Conservation (phyloP, 1,284 basidiomycete species). For the Schizopora paradoxa region DNA sequence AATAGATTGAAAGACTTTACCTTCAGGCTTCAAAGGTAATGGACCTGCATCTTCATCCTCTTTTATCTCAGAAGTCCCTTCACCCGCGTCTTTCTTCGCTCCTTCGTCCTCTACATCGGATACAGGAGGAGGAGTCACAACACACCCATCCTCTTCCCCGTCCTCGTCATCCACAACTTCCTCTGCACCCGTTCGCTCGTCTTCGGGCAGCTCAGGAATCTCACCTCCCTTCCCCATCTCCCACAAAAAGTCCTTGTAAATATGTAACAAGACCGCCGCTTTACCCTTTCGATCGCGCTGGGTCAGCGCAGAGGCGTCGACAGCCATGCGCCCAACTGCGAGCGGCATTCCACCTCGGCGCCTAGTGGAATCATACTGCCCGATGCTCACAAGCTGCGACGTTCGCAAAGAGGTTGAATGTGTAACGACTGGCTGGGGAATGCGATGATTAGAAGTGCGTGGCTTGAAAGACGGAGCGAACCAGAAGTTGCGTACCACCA, state of each 20-base stretch:
- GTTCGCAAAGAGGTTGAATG: constrained; percentile 37
- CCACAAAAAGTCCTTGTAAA: constrained; percentile 70
- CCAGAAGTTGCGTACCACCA: constrained; percentile 47
- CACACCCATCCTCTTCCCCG: constrained; percentile 18
- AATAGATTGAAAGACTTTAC: constrained; percentile 18
- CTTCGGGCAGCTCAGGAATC: constrained; percentile 39
- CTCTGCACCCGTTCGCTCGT: constrained; percentile 23
- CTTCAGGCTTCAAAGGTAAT: constrained; percentile 21
- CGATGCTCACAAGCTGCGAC: constrained; percentile 54
- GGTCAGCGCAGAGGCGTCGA: constrained; percentile 42
- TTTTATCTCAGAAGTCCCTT: constrained; percentile 20
- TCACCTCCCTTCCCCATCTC: constrained; percentile 57
- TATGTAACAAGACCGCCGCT: constrained; percentile 63
- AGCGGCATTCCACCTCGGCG: constrained; percentile 45
- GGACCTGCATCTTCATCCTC: constrained; percentile 19
- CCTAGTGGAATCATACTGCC: constrained; percentile 39
- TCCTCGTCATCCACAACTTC: constrained; percentile 16
- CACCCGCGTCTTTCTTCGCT: no score
- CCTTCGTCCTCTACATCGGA: constrained; percentile 1
- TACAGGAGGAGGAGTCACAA: constrained; percentile 8
- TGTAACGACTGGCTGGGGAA: constrained; percentile 48
- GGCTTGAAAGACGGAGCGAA: constrained; percentile 4
- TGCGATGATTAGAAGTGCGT: constrained; percentile 9
- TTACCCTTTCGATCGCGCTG: constrained; percentile 59
- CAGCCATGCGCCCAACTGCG: constrained; percentile 65